phyloP scores from a whole-genome alignment of 768 basidiomycete genomes.

The Leccinum broughii region DNA sequence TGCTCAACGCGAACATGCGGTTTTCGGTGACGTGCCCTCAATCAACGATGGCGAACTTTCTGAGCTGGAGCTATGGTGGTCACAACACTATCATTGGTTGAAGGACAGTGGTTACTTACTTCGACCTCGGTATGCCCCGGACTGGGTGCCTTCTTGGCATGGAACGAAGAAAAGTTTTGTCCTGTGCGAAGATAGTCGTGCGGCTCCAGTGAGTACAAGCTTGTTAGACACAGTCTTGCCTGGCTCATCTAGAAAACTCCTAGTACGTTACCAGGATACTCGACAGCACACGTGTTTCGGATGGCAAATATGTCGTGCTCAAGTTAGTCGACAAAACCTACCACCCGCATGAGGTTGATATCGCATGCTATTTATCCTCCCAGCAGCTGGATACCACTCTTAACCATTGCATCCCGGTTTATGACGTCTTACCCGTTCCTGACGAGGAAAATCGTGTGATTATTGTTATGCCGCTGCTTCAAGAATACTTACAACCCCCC shows the following conservation, averaged over 20 bases:
- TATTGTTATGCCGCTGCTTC: constrained; percentile 39
- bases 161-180: no score
- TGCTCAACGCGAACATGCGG: background rate
- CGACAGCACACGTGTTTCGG: no score
- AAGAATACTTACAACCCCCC: constrained; percentile 15
- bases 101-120: constrained; percentile 18
- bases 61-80: constrained; percentile 16
- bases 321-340: no score
- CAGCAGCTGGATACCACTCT: background rate
- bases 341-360: constrained; percentile 36
- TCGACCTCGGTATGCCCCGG: constrained; percentile 9
- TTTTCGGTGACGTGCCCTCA: background rate
- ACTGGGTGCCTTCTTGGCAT: no score
- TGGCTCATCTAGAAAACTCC: no score
- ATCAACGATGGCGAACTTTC: constrained; percentile 2
- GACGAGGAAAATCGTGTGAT: constrained; percentile 11
- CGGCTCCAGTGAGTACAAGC: constrained; percentile 7
- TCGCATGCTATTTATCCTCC: constrained; percentile 25
- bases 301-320: no score
- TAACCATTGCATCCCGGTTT: constrained; percentile 40
- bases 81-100: constrained; percentile 13
- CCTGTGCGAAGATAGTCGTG: constrained; percentile 6
- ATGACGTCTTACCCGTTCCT: constrained; percentile 23
- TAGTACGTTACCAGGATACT: no score
- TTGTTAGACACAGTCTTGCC: background rate